Percentiles rank a stretch among this genome's conserved stretches.
These are phyloP conservation scores for Adansonia digitata DNA, from an alignment of 345 rosid species.

Conservation along the genomic window DNA sequence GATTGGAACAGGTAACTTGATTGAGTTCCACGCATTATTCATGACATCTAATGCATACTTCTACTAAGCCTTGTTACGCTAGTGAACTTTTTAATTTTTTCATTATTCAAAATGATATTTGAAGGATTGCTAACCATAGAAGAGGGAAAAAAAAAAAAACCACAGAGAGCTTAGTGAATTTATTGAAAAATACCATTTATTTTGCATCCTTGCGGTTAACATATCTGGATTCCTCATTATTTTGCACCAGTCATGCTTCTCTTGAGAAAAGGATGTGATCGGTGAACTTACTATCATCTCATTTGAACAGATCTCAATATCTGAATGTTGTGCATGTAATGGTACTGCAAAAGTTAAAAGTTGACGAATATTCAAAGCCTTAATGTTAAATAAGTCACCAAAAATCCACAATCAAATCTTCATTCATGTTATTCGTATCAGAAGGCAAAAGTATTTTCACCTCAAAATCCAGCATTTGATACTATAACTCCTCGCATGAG, in stretches of 20 bases:
- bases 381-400: not conserved
- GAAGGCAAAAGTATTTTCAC: not conserved
- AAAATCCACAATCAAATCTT: not conserved
- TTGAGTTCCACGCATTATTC: not conserved
- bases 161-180: not conserved
- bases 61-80: not conserved
- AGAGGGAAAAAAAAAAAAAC: not conserved
- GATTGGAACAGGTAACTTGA: not conserved
- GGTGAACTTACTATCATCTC: constrained; percentile 59
- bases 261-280: constrained; percentile 38
- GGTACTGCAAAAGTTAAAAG: constrained; percentile 51
- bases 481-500: not conserved
- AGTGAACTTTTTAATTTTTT: not conserved
- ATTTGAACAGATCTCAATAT: constrained; percentile 54
- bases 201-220: constrained; percentile 57
- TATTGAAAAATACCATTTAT: constrained; percentile 44
- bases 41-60: not conserved
- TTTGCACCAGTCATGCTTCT: constrained; percentile 77
- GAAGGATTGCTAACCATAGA: not conserved
- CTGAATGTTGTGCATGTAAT: constrained; percentile 48
- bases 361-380: not conserved
- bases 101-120: not conserved
- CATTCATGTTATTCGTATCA: not conserved
- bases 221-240: constrained; percentile 51
- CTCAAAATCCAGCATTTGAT: not conserved